Evolutionary conservation across 768 basidiomycete genomes (phyloP).

Genomic region (Psilocybe azurescens): DNA sequence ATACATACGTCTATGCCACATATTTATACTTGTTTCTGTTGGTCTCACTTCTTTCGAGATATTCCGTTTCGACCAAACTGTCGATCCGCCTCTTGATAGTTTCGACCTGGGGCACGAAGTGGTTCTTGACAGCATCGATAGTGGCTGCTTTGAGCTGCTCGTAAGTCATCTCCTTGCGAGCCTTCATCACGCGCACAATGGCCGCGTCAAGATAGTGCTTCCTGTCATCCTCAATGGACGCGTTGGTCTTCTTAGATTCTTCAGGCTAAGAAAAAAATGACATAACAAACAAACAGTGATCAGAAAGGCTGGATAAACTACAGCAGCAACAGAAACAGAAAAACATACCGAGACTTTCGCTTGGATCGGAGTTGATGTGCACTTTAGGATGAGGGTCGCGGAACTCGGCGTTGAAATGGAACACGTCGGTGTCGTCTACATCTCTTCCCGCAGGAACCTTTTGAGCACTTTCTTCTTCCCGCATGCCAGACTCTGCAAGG

Average conservation of each 20-base stretch:
- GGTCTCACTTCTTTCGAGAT: slow-evolving; percentile 76
- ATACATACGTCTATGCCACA: slow-evolving; percentile 53
- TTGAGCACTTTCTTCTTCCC: slow-evolving; percentile 88
- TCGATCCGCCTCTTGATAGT: slow-evolving; percentile 88
- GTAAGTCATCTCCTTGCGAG: slow-evolving; percentile 81
- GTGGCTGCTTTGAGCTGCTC: slow-evolving; percentile 83
- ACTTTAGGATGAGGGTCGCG: slow-evolving; percentile 78
- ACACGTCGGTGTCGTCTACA: slow-evolving; percentile 75
- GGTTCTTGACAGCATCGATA: slow-evolving; percentile 84
- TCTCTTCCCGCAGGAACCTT: slow-evolving; percentile 84
- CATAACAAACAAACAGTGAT: not conserved
- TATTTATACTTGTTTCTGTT: slow-evolving; percentile 80
- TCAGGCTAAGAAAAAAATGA: slow-evolving; percentile 61
- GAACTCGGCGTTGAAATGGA: slow-evolving; percentile 85
- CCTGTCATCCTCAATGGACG: slow-evolving; percentile 86
- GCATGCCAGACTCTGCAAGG: slow-evolving; percentile 90
- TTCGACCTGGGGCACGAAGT: slow-evolving; percentile 85
- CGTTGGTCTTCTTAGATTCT: slow-evolving; percentile 83
- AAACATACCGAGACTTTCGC: slow-evolving; percentile 83
- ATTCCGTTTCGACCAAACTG: slow-evolving; percentile 84
- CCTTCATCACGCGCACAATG: slow-evolving; percentile 97
- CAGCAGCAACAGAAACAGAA: not conserved
- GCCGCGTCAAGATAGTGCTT: slow-evolving; percentile 89
- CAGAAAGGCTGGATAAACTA: not conserved
- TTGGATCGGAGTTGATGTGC: slow-evolving; percentile 96